Evolutionary conservation across 2,329 filamentous ascomycete genomes (phyloP).

Genomic region (Phoma sp.): DNA sequence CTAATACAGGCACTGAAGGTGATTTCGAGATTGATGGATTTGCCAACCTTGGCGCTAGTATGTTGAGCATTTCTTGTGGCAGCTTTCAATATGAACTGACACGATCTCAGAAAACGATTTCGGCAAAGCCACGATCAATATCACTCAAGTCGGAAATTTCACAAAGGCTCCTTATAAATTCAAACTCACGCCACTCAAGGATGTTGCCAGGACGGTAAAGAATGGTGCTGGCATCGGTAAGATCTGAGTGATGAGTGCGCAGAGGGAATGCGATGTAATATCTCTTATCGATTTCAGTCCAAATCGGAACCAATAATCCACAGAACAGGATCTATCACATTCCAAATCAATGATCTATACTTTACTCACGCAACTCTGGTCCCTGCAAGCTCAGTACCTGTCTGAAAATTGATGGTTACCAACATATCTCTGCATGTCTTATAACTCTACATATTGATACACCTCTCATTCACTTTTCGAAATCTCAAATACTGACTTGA

Average conservation of each 20-base stretch:
- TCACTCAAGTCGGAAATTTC: slow-evolving; percentile 59
- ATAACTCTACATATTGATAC: too few relatives aligned
- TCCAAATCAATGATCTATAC: too few relatives aligned
- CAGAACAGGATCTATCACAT: too few relatives aligned
- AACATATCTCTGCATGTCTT: too few relatives aligned
- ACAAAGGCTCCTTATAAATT: slow-evolving; percentile 57
- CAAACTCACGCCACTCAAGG: slow-evolving; percentile 54
- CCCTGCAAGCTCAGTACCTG: too few relatives aligned
- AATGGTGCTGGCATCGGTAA: slow-evolving; percentile 56
- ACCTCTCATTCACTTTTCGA: too few relatives aligned
- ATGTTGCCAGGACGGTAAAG: slow-evolving; percentile 53
- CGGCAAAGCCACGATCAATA: slow-evolving; percentile 57
- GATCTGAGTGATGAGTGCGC: slow-evolving; percentile 20
- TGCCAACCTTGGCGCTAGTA: slow-evolving; percentile 60
- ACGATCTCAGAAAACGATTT: slow-evolving; percentile 53
- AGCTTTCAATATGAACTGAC: slow-evolving; percentile 5
- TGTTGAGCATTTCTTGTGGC: slow-evolving; percentile 27
- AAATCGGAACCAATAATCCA: too few relatives aligned
- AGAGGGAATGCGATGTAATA: too few relatives aligned
- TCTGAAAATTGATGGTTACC: too few relatives aligned
- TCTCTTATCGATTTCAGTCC: too few relatives aligned
- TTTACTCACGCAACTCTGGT: too few relatives aligned
- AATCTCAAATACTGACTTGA: too few relatives aligned
- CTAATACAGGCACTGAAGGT: slow-evolving; percentile 60
- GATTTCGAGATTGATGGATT: slow-evolving; percentile 62